Conservation (phyloP, 1,284 basidiomycete genomes). For the Paramarasmius palmivorus region DNA sequence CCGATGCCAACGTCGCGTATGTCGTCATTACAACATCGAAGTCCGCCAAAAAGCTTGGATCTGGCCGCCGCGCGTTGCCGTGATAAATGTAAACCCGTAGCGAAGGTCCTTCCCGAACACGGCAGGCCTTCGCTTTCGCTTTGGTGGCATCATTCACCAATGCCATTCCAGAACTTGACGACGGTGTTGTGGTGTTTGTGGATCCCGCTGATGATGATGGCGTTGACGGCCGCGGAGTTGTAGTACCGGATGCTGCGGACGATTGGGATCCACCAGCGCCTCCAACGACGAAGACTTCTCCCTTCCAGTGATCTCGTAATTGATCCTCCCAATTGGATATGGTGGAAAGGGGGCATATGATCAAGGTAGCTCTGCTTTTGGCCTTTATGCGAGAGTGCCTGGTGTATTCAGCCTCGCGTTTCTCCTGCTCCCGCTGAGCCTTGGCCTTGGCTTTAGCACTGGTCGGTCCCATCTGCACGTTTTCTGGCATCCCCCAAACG, state of each 20-base stretch:
- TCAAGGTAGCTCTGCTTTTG: conserved; percentile 89
- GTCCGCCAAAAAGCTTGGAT: conserved; percentile 83
- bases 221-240: conserved; percentile 22
- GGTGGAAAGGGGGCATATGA: conserved; percentile 95
- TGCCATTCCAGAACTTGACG: not conserved
- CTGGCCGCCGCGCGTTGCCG: conserved; percentile 85
- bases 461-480: conserved; percentile 25
- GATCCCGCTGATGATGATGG: too few relatives aligned
- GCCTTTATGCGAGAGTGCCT: conserved; percentile 74
- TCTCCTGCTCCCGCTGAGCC: conserved; percentile 63
- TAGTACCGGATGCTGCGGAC: conserved; percentile 25
- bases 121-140: conserved; percentile 33
- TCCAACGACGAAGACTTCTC: conserved; percentile 80
- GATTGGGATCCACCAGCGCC: conserved; percentile 52
- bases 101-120: conserved; percentile 47
- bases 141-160: conserved; percentile 30
- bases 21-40: conserved; percentile 99
- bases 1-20: conserved; percentile 92
- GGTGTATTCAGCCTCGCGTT: conserved; percentile 64
- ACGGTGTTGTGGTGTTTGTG: conserved; percentile 11
- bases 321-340: conserved; percentile 99
- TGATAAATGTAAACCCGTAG: conserved; percentile 95
- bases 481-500: conserved; percentile 82
- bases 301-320: conserved; percentile 93
- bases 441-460: conserved; percentile 64